A percentile compares a stretch with the other conserved stretches of the same genome.
Evolutionary conservation across 768 basidiomycete species (phyloP).

Genomic region (Tricholoma flavovirens): DNA sequence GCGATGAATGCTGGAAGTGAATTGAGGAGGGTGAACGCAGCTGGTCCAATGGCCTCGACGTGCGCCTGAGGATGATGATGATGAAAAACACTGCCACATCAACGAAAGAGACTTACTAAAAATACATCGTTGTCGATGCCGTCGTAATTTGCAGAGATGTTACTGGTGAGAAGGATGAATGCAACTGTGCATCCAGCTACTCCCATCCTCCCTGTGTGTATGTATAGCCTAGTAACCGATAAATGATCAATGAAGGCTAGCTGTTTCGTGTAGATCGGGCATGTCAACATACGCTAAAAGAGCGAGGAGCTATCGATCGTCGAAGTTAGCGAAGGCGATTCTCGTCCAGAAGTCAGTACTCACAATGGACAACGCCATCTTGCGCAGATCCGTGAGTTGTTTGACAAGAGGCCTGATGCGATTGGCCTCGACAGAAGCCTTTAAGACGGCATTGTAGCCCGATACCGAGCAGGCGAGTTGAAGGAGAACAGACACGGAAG

Average conservation of each 20-base stretch:
- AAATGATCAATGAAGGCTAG: background rate
- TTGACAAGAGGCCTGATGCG: background rate
- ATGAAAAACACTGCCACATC: background rate
- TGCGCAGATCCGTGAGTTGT: background rate
- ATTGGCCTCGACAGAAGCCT: background rate
- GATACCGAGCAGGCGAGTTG: background rate
- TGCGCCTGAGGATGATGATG: background rate
- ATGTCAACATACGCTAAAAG: background rate
- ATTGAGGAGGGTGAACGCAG: background rate
- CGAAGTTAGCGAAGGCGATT: background rate
- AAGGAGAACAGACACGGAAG: background rate
- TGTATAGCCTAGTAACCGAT: background rate
- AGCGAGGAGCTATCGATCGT: background rate
- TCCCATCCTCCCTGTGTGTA: background rate
- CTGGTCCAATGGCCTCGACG: background rate
- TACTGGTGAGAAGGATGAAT: background rate
- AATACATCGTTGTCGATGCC: background rate
- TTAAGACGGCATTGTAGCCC: background rate
- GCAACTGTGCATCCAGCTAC: background rate
- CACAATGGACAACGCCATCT: background rate
- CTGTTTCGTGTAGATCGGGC: background rate
- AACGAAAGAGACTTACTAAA: background rate
- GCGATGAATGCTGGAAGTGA: background rate
- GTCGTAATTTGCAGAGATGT: background rate
- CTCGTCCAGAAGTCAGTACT: background rate